Base-by-base conservation (phyloP, 352 stramenopile genomes). In the Phytopythium kandeliae region DNA sequence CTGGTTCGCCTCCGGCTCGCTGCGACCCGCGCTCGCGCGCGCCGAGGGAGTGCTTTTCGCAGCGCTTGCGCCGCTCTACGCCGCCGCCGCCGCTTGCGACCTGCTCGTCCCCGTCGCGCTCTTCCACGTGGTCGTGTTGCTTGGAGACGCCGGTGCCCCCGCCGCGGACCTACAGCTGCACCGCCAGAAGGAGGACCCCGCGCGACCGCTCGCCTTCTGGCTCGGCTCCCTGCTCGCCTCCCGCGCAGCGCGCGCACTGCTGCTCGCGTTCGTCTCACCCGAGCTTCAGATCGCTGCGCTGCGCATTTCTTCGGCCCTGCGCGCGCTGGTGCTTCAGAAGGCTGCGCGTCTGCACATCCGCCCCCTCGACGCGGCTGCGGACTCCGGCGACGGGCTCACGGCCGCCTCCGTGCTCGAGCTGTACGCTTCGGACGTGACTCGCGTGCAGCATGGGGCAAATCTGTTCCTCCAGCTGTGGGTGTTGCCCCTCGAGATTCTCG, bases 391-490 rank as follows among this genome's bases (percentile, higher is more conserved):
- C 38, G 68, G 6, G 9, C n/a, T 19, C 19, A 19, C 38, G 7
- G 19, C 21, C 22, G 22, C 21, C 21, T 16, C 9, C 75, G 19
- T 89, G 26, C 54, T 69, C 41, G 68, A 73, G 55, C 62, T 85
- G 24, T 89, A 87, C 63, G 72, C 69, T 9, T 66, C 71, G 15
- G 82, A 89, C 60, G 63, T 88, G 35, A 57, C 68, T 26, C 73
- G 74, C 40, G 65, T 92, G 25, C 58, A 88, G 42, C 71, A 67
- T n/a, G 79, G 70, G 6, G 68, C 59, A 36, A 73, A 74, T 38
- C 84, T 78, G 58, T 41, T 88, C 26, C 90, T 96, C 54, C 71
- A 93, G 48, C 62, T 86, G 36, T 92, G 81, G 78, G 65, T 71
- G 16, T 36, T 82, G 22, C 78, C 74, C 5, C 30, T 86, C 12